Evolutionary conservation across 345 rosid genomes (phyloP).

Genomic region (Garcia nutans): DNA sequence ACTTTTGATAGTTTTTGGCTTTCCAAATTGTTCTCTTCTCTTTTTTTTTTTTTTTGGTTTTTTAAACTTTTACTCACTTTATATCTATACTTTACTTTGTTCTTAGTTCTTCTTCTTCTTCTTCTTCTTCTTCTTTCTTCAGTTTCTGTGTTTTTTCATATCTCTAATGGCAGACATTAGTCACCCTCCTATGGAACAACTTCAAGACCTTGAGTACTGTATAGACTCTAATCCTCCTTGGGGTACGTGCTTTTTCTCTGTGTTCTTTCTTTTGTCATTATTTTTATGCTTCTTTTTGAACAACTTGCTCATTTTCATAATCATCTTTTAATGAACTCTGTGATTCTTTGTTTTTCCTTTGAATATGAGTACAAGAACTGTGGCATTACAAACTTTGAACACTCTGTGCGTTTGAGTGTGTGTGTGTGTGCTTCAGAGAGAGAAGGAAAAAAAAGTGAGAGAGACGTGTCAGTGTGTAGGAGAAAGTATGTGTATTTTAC

Average conservation of each 20-base stretch:
- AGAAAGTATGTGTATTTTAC: neutral
- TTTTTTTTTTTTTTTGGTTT: slow-evolving; percentile 4
- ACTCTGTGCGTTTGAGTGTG: neutral
- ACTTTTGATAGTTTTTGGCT: slow-evolving; percentile 21
- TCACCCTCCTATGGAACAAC: slow-evolving; percentile 39
- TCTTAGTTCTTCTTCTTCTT: slow-evolving; percentile 24
- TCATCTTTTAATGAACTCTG: neutral
- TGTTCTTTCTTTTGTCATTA: neutral
- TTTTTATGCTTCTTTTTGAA: neutral
- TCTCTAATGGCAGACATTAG: slow-evolving; percentile 29
- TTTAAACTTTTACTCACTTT: slow-evolving; percentile 43
- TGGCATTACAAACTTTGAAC: slow-evolving; percentile 1
- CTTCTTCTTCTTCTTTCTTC: neutral
- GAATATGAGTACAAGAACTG: neutral
- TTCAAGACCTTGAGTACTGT: slow-evolving; percentile 40
- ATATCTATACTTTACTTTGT: slow-evolving; percentile 49
- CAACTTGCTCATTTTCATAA: neutral
- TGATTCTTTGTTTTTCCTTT: neutral
- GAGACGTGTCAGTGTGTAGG: neutral
- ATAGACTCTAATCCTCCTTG: slow-evolving; percentile 42
- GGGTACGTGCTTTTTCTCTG: slow-evolving; percentile 21
- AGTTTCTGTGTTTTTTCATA: too few species aligned
- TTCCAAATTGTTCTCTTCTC: slow-evolving; percentile 39
- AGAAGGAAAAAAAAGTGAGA: neutral
- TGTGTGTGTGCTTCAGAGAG: neutral